Evolutionary conservation across 169 alveolate species (phyloP), one percentile per base, ranked within the genome.

Genomic region (Eimeria acervulina): DNA sequence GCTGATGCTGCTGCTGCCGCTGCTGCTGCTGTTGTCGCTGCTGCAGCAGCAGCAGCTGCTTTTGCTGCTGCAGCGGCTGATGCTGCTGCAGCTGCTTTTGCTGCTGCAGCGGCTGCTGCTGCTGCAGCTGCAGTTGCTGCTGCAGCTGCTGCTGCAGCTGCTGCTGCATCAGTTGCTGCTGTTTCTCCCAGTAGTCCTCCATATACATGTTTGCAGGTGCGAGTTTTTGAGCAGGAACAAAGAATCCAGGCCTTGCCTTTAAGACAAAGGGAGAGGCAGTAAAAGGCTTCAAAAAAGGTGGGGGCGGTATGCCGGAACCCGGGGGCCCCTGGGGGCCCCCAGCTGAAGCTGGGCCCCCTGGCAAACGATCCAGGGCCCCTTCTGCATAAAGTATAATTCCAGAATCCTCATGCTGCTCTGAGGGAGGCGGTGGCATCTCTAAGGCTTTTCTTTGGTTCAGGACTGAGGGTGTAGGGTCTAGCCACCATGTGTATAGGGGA

Each of bases 241-340:
- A 83, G 47, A 83, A 83, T 31, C 91, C 91, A 10, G 91, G 91
- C 51, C 74, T 83, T 31, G 91, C 91, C 21, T 52, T 83, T 51
- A 83, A 36, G 23, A 83, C 91, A 52, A n/a, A 83, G 7, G 91
- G 91, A 7, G 91, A 83, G 40, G 91, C 91, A 31, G 91, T 13
- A 40, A 83, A 83, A 36, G 91, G 59, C 13, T 31, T 59, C 36
- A 83, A 51, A 51, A 83, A 51, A 26, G 91, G 91, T n/a, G 91
- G 36, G 0, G 91, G 74, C 7, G 74, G 91, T 12, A 40, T 23
- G 89, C 42, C 38, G 15, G 0, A 63, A 63, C 61, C 38, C 15
- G 36, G 40, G 89, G 63, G 40, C 83, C 51, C 83, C 83, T 72
- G 61, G 89, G 63, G 63, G 36, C 83, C 83, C 83, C 23, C 36